These are phyloP conservation scores for Endocalyx cinctus DNA, from an alignment of 2,329 filamentous ascomycete genomes.

Conservation along the genomic window DNA sequence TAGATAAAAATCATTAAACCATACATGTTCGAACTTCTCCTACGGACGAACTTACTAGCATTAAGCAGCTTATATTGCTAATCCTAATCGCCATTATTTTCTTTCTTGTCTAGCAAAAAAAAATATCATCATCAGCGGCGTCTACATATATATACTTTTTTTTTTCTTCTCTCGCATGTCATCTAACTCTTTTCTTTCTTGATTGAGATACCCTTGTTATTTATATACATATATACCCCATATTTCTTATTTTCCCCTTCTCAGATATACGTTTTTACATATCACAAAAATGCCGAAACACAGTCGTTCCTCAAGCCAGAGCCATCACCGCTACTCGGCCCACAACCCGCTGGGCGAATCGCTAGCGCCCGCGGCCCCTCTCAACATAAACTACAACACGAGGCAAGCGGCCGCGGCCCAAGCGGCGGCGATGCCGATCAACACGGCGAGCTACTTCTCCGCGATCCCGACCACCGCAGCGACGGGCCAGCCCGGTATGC, in stretches of 20 bases:
- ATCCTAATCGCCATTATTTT: constrained; percentile 21
- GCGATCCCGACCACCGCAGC: constrained; percentile 29
- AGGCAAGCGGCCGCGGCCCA: no score
- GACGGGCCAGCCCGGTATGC: constrained; percentile 28
- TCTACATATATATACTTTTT: constrained; percentile 10
- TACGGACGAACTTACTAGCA: no score
- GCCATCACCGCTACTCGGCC: constrained; percentile 29
- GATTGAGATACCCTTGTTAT: no score
- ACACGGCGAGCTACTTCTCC: constrained; percentile 34
- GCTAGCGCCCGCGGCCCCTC: constrained; percentile 34
- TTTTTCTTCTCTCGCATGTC: constrained; percentile 12
- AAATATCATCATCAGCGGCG: constrained; percentile 9
- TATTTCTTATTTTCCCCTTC: constrained; percentile 8
- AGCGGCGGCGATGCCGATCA: constrained; percentile 33
- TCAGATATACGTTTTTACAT: no score
- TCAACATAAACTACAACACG: constrained; percentile 37
- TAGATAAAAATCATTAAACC: no score
- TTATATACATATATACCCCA: constrained; percentile 12
- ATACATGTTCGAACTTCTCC: no score
- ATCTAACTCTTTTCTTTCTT: no score
- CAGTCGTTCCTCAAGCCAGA: constrained; percentile 35
- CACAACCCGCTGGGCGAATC: constrained; percentile 32
- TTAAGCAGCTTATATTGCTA: constrained; percentile 18
- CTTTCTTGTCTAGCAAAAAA: constrained; percentile 6
- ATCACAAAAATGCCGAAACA: constrained; percentile 41